A percentile compares a stretch with the other conserved stretches of the same genome.
Evolutionary conservation across 2,329 filamentous ascomycete genomes (phyloP).

Genomic region (Leptosphaerulina australis): DNA sequence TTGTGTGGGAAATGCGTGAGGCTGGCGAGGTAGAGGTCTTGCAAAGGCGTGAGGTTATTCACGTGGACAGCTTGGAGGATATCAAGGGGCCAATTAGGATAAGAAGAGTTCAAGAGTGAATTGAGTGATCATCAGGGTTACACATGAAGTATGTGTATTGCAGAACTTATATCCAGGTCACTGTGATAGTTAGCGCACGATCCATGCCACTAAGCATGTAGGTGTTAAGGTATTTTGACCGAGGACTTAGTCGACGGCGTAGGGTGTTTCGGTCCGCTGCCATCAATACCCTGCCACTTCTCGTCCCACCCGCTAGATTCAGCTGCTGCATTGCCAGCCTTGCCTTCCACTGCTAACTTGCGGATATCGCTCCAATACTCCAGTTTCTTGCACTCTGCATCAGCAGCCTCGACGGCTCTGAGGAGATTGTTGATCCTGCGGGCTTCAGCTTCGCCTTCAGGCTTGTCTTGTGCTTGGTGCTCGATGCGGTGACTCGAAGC

Average conservation of each 20-base stretch:
- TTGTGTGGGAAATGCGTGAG: constrained; percentile 52
- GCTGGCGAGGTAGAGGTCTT: constrained; percentile 55
- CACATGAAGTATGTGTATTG: background rate
- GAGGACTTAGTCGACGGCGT: constrained; percentile 1
- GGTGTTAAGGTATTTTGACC: background rate
- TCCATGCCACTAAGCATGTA: background rate
- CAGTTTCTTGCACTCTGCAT: constrained; percentile 77
- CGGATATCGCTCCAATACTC: constrained; percentile 84
- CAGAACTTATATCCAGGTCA: background rate
- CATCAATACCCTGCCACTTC: constrained; percentile 48
- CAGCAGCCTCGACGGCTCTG: constrained; percentile 74
- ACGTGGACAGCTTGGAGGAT: constrained; percentile 42
- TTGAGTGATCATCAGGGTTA: background rate
- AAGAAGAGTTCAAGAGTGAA: constrained; percentile 26
- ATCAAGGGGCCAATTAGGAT: constrained; percentile 57
- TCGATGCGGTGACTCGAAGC: constrained; percentile 57
- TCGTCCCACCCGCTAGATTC: constrained; percentile 44
- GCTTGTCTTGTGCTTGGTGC: constrained; percentile 50
- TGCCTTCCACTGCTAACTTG: constrained; percentile 49
- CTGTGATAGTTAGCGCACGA: background rate
- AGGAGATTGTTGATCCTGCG: constrained; percentile 71
- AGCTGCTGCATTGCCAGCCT: constrained; percentile 42
- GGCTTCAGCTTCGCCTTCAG: constrained; percentile 54
- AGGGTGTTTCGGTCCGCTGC: constrained; percentile 44
- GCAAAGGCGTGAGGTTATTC: constrained; percentile 55